Percentiles rank a stretch among this genome's conserved stretches.
phyloP scores from a whole-genome alignment of 371 early-diverging fungal species.

The Rhizopus sp. region DNA sequence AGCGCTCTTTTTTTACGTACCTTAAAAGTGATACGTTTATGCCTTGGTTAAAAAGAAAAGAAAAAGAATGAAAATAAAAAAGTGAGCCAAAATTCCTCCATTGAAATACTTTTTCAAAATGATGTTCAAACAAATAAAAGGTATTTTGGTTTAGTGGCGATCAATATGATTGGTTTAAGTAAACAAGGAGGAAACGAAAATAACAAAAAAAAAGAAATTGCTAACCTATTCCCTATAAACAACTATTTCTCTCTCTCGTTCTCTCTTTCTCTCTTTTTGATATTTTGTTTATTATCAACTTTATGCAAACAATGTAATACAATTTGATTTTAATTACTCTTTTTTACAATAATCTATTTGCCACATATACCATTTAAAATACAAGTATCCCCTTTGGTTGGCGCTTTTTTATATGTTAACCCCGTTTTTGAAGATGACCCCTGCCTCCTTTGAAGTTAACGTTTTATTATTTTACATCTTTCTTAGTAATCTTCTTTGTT shows the following conservation, averaged over 20 bases:
- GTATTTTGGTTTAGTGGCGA: conserved; percentile 12
- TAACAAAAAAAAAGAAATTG: conserved; percentile 1
- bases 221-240: conserved; percentile 3
- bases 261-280: conserved; percentile 1
- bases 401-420: background rate
- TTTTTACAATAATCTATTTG: background rate
- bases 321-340: background rate
- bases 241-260: too few relatives aligned
- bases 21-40: background rate
- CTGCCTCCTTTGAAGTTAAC: background rate
- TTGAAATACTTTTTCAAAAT: conserved; percentile 1
- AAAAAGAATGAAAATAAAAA: conserved; percentile 12
- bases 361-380: background rate
- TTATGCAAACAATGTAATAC: conserved; percentile 2
- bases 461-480: background rate
- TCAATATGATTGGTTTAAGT: conserved; percentile 20
- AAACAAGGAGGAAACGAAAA: conserved; percentile 9
- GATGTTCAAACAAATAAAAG: conserved; percentile 7
- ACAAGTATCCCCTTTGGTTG: background rate
- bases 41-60: conserved; percentile 1
- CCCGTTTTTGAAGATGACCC: background rate
- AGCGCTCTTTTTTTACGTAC: background rate
- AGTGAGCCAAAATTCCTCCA: conserved; percentile 6
- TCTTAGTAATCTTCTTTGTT: background rate
- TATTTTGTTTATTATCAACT: conserved; percentile 7